Evolutionary conservation across 2,329 filamentous ascomycete genomes (phyloP), one percentile per base, ranked within the genome.

Genomic region (Nannizziopsis arthrosporioides): DNA sequence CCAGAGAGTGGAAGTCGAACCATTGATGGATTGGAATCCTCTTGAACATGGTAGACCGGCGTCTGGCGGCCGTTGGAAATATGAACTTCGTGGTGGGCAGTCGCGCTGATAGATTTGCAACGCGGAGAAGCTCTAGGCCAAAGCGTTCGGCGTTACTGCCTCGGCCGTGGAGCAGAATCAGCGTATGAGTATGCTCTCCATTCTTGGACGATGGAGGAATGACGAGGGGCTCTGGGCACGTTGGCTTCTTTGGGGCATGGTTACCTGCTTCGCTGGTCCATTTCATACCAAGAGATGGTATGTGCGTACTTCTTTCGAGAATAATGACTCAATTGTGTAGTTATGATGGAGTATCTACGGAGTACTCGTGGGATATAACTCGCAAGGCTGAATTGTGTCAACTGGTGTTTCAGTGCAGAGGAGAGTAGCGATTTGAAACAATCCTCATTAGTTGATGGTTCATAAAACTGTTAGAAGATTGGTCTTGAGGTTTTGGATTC

Each of bases 61-160:
- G 64, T 10, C 66, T 67, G 5, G 59, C 64, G 0, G 74, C 67
- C 0, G 73, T 75, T 0, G 74, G 74, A 48, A 77, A 77, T 36
- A 77, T 59, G 48, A 75, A 76, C 50, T 69, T 71, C 1, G 67
- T 56, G 1, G 56, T 61, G 15, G 58, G 57, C 0, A 56, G 53
- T 50, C 36, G 43, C 22, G 42, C 38, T 32, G 48, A 49, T 17
- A 57, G 50, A 14, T 45, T 41, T 35, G 42, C 10, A 10, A 43
- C 22, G 11, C 40, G 9, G 1, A 52, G 19, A 22, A 49, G 31
- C 15, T 50, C 40, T 2, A 14, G 8, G 4, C 44, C 44, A 27
- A 52, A 48, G 5, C 31, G 38, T 10, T 31, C 14, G 14, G 43
- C 42, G 19, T 48, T 43, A 22, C 51, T 53, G n/a, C 15, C 41